phyloP scores from a whole-genome alignment of 352 stramenopile species.

The Globisporangium orthogonon region DNA sequence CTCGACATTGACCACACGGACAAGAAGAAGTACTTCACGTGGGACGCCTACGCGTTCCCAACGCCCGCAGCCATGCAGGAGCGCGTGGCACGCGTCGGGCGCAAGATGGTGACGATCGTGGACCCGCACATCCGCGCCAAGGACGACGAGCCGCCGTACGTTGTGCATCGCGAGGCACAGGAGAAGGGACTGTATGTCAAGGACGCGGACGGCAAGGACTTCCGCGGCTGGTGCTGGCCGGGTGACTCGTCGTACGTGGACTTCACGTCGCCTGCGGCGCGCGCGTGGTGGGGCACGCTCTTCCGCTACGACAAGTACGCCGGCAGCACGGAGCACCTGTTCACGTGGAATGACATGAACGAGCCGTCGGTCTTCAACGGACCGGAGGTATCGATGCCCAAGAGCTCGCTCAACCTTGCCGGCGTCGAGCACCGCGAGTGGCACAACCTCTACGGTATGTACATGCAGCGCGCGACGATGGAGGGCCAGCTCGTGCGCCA shows the following conservation, averaged over 20 bases:
- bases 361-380: conserved; percentile 99
- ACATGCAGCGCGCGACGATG: conserved; percentile 95
- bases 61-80: conserved; percentile 94
- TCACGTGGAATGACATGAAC: conserved; percentile 99
- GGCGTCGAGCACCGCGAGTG: conserved; percentile 97
- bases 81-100: conserved; percentile 82
- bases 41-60: conserved; percentile 95
- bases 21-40: conserved; percentile 97
- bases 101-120: conserved; percentile 99
- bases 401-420: conserved; percentile 89
- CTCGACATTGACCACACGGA: conserved; percentile 99
- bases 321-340: conserved; percentile 89
- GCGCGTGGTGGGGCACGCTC: conserved; percentile 94
- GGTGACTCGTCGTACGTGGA: conserved; percentile 97
- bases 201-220: conserved; percentile 94
- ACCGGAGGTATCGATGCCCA: conserved; percentile 98
- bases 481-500: conserved; percentile 88
- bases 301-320: conserved; percentile 95
- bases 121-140: conserved; percentile 99
- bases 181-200: conserved; percentile 94
- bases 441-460: conserved; percentile 99
- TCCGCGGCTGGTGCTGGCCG: conserved; percentile 99
- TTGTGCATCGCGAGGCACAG: conserved; percentile 84
- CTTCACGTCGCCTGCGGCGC: conserved; percentile 92
- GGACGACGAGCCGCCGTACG: conserved; percentile 76